Evolutionary conservation across 2,329 filamentous ascomycete genomes (phyloP), one percentile per base, ranked within the genome.

Genomic region (Macrophomina pseudophaseolina): DNA sequence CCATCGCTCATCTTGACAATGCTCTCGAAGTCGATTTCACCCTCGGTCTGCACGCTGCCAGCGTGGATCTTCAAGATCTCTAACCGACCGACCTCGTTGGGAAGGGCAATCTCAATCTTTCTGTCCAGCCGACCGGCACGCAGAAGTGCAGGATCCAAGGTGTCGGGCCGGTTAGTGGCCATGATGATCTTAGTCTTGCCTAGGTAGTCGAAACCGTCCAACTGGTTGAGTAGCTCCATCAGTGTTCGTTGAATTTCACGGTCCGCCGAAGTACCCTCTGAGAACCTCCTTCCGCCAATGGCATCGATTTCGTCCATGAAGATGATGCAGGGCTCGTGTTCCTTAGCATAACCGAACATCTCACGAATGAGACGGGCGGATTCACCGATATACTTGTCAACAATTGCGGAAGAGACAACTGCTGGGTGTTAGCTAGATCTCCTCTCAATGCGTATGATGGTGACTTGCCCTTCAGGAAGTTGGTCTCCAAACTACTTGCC

Each of bases 221-320:
- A 88, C 81, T 99, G 95, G 82, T 99, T 99, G 69, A 99, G 90
- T 65, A 99, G 86, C 80, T 99, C 95, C 95, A 99, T 99, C 68
- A 99, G 85, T 42, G 95, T 99, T 76, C 95, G 90, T 82, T 99
- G 95, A 73, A 99, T 99, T 80, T 99, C 95, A 75, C 96, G 90
- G 83, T 99, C 95, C 60, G 95, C 95, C 68, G 93, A 97, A 62
- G 95, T 99, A 72, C 96, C 95, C 80, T 99, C 95, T 0, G 93
- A 97, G 81, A 99, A 99, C 74, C 95, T 88, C 74, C 96, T 89
- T 70, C 96, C 96, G 79, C 95, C 95, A 75, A 99, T 99, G 76
- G 95, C 95, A 77, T 99, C 95, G 77, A 99, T 99, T 82, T 99
- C 95, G 85, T 99, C 96, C 95, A 99, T 99, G 87, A 99, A 99